Evolutionary conservation across 2,329 filamentous ascomycete genomes (phyloP).

Genomic region (Didymella keratinophila): DNA sequence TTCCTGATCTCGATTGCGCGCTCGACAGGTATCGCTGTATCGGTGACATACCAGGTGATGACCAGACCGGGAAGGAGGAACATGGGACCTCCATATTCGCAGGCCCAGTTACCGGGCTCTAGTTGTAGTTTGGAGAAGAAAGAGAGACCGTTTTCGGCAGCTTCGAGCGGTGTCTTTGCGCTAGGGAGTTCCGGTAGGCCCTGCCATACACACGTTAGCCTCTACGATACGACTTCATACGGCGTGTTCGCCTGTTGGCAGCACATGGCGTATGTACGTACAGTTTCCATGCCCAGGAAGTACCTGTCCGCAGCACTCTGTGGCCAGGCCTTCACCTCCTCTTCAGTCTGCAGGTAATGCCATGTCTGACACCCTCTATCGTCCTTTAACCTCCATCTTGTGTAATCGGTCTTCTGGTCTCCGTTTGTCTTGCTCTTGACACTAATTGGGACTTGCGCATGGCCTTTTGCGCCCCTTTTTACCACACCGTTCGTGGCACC

Average conservation of each 20-base stretch:
- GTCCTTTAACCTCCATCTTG: constrained; percentile 83
- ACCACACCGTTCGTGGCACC: constrained; percentile 30
- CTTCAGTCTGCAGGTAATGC: constrained; percentile 83
- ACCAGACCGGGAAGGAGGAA: constrained; percentile 89
- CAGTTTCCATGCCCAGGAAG: constrained; percentile 79
- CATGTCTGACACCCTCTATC: constrained; percentile 89
- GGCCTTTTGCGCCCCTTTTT: constrained; percentile 25
- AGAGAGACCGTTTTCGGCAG: constrained; percentile 80
- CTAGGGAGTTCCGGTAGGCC: constrained; percentile 74
- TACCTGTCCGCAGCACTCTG: constrained; percentile 91
- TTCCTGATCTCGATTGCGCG: constrained; percentile 89
- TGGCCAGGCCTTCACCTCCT: constrained; percentile 78
- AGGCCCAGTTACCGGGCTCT: constrained; percentile 90
- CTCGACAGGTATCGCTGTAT: constrained; percentile 81
- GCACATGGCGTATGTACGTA: constrained; percentile 52
- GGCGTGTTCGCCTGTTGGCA: not conserved
- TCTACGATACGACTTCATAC: not conserved
- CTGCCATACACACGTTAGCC: constrained; percentile 55
- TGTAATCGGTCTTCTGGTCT: constrained; percentile 72
- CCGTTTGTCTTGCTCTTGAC: constrained; percentile 22
- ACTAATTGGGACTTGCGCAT: constrained; percentile 24
- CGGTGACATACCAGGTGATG: constrained; percentile 86
- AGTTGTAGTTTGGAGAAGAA: constrained; percentile 94
- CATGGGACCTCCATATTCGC: constrained; percentile 97
- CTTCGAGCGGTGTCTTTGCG: constrained; percentile 75